Evolutionary conservation across 164 flowering plant species (phyloP).

Genomic region (Litsea cubeba): DNA sequence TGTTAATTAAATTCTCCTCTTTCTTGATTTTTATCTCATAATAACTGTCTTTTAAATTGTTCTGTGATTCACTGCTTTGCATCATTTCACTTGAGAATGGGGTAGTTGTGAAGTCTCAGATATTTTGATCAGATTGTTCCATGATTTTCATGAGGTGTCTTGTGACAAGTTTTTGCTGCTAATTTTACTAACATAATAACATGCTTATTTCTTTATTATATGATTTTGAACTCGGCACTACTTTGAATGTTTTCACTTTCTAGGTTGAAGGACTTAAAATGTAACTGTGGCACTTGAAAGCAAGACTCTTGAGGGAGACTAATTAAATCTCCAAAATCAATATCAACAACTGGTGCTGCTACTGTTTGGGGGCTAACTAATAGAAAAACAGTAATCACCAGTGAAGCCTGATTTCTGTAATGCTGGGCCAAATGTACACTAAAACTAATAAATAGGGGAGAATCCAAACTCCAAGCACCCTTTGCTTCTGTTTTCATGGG

Average conservation of each 20-base stretch:
- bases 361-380: too few relatives aligned
- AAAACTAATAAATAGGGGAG: too few relatives aligned
- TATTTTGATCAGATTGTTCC: background rate
- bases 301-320: background rate
- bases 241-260: background rate
- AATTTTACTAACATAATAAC: too few relatives aligned
- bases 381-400: too few relatives aligned
- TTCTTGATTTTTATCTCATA: background rate
- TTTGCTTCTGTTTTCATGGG: too few relatives aligned
- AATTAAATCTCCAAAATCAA: too few relatives aligned
- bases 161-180: background rate
- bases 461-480: too few relatives aligned
- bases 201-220: background rate
- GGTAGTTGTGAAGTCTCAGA: background rate
- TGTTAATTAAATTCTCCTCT: background rate
- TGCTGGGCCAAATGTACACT: too few relatives aligned
- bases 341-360: too few relatives aligned
- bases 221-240: background rate
- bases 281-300: background rate
- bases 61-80: background rate
- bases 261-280: background rate
- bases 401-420: too few relatives aligned
- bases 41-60: background rate
- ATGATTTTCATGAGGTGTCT: background rate
- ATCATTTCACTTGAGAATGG: background rate